phyloP scores from a whole-genome alignment of 306 rosid genomes.

The Prunus mira region DNA sequence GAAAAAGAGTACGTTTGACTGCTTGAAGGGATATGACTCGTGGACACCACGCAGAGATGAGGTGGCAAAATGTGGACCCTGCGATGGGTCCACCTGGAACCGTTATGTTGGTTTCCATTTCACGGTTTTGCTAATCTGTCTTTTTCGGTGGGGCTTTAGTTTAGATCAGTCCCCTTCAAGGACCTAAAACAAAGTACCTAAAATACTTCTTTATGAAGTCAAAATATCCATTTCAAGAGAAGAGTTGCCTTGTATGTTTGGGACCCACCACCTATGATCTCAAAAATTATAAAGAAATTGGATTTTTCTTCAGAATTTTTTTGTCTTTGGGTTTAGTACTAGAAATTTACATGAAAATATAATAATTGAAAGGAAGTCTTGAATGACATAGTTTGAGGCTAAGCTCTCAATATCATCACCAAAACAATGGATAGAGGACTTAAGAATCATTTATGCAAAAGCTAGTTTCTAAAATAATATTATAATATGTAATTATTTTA shows the following conservation, averaged over 20 bases:
- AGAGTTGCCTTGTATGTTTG: neutral
- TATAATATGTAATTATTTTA: neutral
- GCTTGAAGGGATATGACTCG: neutral
- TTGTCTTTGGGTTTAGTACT: no score
- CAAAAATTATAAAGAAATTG: no score
- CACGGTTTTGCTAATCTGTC: neutral
- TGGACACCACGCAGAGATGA: neutral
- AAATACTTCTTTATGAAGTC: neutral
- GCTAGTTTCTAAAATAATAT: no score
- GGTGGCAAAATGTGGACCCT: neutral
- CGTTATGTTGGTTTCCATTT: neutral
- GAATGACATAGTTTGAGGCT: no score
- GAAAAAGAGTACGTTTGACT: neutral
- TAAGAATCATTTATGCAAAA: neutral
- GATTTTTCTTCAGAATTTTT: no score
- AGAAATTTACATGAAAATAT: no score
- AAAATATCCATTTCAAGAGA: neutral
- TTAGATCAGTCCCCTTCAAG: neutral
- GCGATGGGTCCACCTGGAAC: neutral
- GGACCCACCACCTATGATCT: neutral
- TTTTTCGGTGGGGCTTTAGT: neutral
- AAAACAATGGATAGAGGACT: no score
- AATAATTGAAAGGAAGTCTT: no score
- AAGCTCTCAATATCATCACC: no score
- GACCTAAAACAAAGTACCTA: neutral